phyloP scores from a whole-genome alignment of 23 red algal species.

The Gracilaria caudata region DNA sequence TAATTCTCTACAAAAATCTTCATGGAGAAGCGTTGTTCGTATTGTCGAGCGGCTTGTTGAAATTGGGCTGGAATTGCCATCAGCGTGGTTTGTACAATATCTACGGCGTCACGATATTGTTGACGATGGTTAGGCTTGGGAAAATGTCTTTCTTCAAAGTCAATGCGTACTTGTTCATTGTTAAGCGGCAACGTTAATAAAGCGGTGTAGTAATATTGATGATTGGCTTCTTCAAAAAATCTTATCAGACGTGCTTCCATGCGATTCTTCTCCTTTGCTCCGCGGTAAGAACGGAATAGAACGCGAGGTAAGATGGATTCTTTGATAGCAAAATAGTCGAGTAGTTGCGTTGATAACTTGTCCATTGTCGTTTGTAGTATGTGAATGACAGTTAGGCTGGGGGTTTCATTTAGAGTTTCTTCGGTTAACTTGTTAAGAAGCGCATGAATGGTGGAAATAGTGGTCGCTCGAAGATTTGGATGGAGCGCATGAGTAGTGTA shows the following conservation, averaged over 20 bases:
- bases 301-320: slow-evolving; percentile 33
- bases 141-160: slow-evolving; percentile 51
- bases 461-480: neutral
- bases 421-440: neutral
- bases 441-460: neutral
- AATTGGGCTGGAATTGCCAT: slow-evolving; percentile 28
- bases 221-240: slow-evolving; percentile 9
- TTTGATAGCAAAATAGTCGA: slow-evolving; percentile 50
- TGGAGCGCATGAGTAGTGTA: slow-evolving; percentile 14
- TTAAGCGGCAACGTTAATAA: slow-evolving; percentile 51
- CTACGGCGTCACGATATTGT: slow-evolving; percentile 22
- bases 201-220: slow-evolving; percentile 36
- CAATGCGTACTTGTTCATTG: slow-evolving; percentile 42
- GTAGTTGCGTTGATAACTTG: neutral
- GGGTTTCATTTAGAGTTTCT: neutral
- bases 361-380: slow-evolving; percentile 34
- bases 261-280: slow-evolving; percentile 23
- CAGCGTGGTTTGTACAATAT: neutral
- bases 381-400: slow-evolving; percentile 24
- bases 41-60: slow-evolving; percentile 18
- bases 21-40: slow-evolving; percentile 50
- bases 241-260: slow-evolving; percentile 38
- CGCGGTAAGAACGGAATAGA: slow-evolving; percentile 18
- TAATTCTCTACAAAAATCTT: slow-evolving; percentile 43
- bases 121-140: slow-evolving; percentile 10